These are phyloP conservation scores for Aspergillus latus DNA, from an alignment of 2,329 filamentous ascomycete genomes.

Conservation along the genomic window DNA sequence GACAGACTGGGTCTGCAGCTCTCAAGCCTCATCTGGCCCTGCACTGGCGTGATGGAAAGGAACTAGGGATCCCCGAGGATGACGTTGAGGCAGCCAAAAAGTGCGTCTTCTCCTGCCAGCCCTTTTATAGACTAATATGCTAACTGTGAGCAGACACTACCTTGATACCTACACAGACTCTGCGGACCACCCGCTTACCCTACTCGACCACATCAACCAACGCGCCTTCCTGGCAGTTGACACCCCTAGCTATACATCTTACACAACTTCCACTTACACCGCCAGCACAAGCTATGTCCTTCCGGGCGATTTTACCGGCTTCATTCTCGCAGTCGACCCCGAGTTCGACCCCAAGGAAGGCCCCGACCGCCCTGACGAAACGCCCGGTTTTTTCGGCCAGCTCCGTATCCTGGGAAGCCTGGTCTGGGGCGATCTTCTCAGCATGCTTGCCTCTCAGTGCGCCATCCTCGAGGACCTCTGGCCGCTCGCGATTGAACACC, in stretches of 20 bases:
- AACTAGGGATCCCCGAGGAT: neutral
- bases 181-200: neutral
- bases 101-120: neutral
- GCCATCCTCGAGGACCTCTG: slow-evolving; percentile 26
- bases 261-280: slow-evolving; percentile 7
- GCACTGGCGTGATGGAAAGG: slow-evolving; percentile 28
- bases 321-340: slow-evolving; percentile 28
- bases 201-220: neutral
- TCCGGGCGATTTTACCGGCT: slow-evolving; percentile 23
- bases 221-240: slow-evolving; percentile 23
- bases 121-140: neutral
- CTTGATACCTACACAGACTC: slow-evolving; percentile 10
- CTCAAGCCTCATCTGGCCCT: slow-evolving; percentile 27
- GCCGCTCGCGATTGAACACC: slow-evolving; percentile 17
- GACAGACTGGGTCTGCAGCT: slow-evolving; percentile 17
- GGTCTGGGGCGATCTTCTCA: slow-evolving; percentile 33
- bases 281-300: neutral
- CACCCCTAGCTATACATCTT: slow-evolving; percentile 20
- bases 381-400: slow-evolving; percentile 24
- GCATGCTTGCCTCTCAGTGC: slow-evolving; percentile 18
- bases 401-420: slow-evolving; percentile 33
- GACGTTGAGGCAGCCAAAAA: slow-evolving; percentile 1
- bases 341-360: slow-evolving; percentile 18
- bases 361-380: slow-evolving; percentile 21
- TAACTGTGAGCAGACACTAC: slow-evolving; percentile 3